Evolutionary conservation across 495 filamentous ascomycete genomes (phyloP), one percentile per base, ranked within the genome.

Genomic region (Parmelia sp.): DNA sequence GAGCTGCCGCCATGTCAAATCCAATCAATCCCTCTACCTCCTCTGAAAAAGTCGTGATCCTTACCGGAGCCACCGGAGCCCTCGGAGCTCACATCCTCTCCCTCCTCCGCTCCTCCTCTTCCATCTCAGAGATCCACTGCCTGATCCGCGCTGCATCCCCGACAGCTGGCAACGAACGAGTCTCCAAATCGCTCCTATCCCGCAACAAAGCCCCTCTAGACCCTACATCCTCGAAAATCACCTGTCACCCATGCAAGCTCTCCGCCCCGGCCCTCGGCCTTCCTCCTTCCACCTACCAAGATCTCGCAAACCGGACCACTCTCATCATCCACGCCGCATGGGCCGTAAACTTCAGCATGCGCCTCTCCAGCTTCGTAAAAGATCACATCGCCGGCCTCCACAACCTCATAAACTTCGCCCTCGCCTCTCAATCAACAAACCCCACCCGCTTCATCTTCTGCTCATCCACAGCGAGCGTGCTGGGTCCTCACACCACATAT

Each of bases 331-430:
- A 89, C 71, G 78, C 81, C n/a, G 87, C 86, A 42, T 90, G 87
- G 87, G 80, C 84, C 8, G 87, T 89, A 33, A 88, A 89, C 71
- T 90, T 89, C 78, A 86, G 83, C 64, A 75, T 84, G 68, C 75
- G 78, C 8, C 75, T 89, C 8, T 69, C 73, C n/a, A 84, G 79
- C 64, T 88, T 89, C 69, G 80, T 77, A 23, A 70, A 71, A 29
- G 78, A 83, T 44, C 83, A 83, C 66, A 79, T 89, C 64, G 74
- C 76, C 3, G 82, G 82, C 33, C 71, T 85, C 10, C 70, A 71
- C 0, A 79, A 86, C 63, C 79, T 90, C 17, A 71, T 89, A 65
- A 71, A 76, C 40, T 75, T 89, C 15, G 80, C 77, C n/a, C 73
- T 81, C 21, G 67, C 66, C 35, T 62, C 76, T 35, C 73, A 17